Evolutionary conservation across 192 early-diverging fungal genomes (phyloP).

Genomic region (Jimgerdemannia lactiflua): DNA sequence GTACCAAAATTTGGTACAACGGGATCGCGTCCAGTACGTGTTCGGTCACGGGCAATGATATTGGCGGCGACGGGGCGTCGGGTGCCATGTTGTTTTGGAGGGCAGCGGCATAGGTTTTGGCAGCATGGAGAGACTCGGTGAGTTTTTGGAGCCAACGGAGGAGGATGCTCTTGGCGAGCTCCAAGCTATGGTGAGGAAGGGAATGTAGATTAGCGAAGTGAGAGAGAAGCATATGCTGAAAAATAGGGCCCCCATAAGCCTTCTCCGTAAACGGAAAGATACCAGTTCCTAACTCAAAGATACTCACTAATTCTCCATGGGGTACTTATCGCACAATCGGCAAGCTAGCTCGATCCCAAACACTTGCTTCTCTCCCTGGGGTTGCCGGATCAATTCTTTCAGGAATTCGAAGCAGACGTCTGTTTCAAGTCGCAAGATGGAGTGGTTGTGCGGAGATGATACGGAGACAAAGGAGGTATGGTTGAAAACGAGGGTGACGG

Average conservation of each 20-base stretch:
- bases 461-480: too few relatives aligned
- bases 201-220: background rate
- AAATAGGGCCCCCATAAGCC: too few relatives aligned
- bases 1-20: background rate
- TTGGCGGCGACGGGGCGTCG: too few relatives aligned
- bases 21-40: background rate
- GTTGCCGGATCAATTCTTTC: constrained; percentile 50
- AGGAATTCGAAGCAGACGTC: constrained; percentile 56
- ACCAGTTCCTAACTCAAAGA: background rate
- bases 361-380: constrained; percentile 36
- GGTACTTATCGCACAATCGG: constrained; percentile 45
- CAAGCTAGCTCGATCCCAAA: constrained; percentile 48
- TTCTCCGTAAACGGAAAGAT: too few relatives aligned
- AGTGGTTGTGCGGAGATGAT: too few relatives aligned
- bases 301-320: constrained; percentile 47
- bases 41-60: background rate
- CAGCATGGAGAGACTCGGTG: background rate
- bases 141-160: background rate
- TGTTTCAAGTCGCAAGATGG: background rate
- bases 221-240: background rate
- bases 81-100: background rate
- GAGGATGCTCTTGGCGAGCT: background rate
- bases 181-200: background rate
- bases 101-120: background rate
- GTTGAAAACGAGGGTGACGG: too few relatives aligned